These are phyloP conservation scores for Annulohypoxylon bovei DNA, from an alignment of 495 filamentous ascomycete species.

Conservation along the genomic window DNA sequence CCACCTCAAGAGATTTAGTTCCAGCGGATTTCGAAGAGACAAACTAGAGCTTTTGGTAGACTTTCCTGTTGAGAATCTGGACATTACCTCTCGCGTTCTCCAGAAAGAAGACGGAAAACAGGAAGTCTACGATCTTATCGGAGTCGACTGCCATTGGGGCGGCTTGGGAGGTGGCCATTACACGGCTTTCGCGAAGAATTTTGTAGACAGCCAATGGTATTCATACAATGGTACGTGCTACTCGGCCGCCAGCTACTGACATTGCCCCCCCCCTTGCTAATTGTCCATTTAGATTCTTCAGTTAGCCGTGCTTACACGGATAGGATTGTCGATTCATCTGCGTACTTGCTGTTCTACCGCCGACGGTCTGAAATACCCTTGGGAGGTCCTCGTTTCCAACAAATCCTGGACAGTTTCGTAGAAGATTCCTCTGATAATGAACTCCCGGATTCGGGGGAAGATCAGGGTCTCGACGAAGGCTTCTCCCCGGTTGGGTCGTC, in stretches of 20 bases:
- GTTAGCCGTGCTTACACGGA: slow-evolving; percentile 58
- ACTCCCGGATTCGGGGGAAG: slow-evolving; percentile 77
- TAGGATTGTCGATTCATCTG: slow-evolving; percentile 67
- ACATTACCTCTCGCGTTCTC: slow-evolving; percentile 81
- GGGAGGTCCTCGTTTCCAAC: slow-evolving; percentile 76
- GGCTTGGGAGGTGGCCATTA: slow-evolving; percentile 94
- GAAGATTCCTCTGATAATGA: slow-evolving; percentile 56
- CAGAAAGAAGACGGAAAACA: slow-evolving; percentile 79
- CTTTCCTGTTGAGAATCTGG: slow-evolving; percentile 88
- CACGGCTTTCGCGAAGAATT: slow-evolving; percentile 92
- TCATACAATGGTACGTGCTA: slow-evolving; percentile 85
- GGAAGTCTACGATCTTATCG: slow-evolving; percentile 89
- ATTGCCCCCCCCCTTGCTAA: slow-evolving; percentile 37
- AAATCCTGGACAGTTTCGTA: slow-evolving; percentile 69
- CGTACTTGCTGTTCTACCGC: slow-evolving; percentile 96
- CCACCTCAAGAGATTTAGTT: slow-evolving; percentile 94
- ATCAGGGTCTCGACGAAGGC: slow-evolving; percentile 80
- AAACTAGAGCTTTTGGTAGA: slow-evolving; percentile 93
- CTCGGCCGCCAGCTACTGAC: not conserved
- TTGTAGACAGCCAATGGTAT: slow-evolving; percentile 86
- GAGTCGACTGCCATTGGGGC: slow-evolving; percentile 94
- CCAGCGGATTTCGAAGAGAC: slow-evolving; percentile 75
- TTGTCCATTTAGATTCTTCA: slow-evolving; percentile 69
- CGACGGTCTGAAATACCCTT: slow-evolving; percentile 79
- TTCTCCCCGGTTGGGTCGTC: slow-evolving; percentile 86